Conservation (phyloP, 2,329 filamentous ascomycete species). For the Leptoxyphium fumago region DNA sequence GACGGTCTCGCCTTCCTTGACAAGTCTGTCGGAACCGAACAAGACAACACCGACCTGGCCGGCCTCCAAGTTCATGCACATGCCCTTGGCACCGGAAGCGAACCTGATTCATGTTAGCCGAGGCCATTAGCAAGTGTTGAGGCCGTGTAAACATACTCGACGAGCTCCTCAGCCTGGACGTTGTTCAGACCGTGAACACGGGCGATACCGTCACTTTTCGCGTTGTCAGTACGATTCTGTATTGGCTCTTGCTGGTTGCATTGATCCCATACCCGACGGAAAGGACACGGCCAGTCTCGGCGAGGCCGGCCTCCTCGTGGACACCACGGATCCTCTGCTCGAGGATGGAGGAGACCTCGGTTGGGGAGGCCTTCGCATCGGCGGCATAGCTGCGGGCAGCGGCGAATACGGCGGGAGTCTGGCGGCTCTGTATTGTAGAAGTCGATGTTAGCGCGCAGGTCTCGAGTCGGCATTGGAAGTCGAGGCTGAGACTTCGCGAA, state of each 20-base stretch:
- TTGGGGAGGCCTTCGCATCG: constrained; percentile 89
- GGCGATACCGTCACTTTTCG: constrained; percentile 93
- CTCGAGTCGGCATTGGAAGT: constrained; percentile 12
- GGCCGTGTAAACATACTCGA: constrained; percentile 60
- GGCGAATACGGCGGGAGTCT: constrained; percentile 65
- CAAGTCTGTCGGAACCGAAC: constrained; percentile 99
- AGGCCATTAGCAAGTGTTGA: constrained; percentile 3
- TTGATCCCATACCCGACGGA: constrained; percentile 78
- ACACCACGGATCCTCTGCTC: constrained; percentile 98
- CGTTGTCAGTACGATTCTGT: constrained; percentile 18
- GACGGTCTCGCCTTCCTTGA: constrained; percentile 98
- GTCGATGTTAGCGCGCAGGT: constrained; percentile 35
- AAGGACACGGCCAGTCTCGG: constrained; percentile 97
- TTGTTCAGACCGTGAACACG: constrained; percentile 99
- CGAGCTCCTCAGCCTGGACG: constrained; percentile 99
- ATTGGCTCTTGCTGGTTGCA: constrained; percentile 4
- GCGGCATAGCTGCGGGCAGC: constrained; percentile 73
- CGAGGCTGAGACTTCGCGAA: not conserved
- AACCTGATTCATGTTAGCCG: constrained; percentile 47
- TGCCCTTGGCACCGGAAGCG: constrained; percentile 98
- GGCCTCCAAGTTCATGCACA: constrained; percentile 99
- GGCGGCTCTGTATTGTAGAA: constrained; percentile 55
- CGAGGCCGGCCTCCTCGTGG: constrained; percentile 87
- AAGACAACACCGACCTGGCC: constrained; percentile 99
- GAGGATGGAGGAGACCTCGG: constrained; percentile 97